Conservation (phyloP, 2,329 filamentous ascomycete genomes). For the Fusarium nodosum region DNA sequence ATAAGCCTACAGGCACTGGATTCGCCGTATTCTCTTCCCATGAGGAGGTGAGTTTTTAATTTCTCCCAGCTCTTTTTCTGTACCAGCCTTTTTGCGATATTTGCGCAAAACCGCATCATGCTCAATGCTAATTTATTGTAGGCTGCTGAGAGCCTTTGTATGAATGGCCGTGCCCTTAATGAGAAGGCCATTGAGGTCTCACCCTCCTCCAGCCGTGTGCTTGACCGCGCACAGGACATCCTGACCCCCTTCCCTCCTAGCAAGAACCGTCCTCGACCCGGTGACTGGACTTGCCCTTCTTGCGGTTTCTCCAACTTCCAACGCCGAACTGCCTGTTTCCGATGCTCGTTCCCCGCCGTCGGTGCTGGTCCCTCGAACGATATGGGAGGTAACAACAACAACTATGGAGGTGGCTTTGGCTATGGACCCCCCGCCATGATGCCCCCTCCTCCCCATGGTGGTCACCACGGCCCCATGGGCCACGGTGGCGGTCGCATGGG, state of each 20-base stretch:
- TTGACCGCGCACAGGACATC: constrained; percentile 95
- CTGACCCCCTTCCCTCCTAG: constrained; percentile 97
- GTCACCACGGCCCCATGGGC: constrained; percentile 69
- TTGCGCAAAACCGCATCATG: neutral
- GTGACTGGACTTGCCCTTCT: constrained; percentile 98
- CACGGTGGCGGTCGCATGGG: constrained; percentile 79
- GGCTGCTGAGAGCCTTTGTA: constrained; percentile 98
- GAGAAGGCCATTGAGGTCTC: constrained; percentile 99
- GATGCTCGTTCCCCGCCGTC: constrained; percentile 98
- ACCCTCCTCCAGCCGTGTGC: constrained; percentile 94
- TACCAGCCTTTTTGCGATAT: neutral
- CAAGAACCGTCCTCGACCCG: constrained; percentile 96
- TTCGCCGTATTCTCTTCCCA: constrained; percentile 99
- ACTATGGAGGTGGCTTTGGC: constrained; percentile 64
- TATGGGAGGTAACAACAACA: constrained; percentile 75
- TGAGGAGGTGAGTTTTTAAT: constrained; percentile 82
- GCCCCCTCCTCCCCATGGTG: constrained; percentile 79
- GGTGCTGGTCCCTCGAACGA: constrained; percentile 79
- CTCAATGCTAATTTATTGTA: constrained; percentile 55
- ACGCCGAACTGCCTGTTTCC: constrained; percentile 97
- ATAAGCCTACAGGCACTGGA: constrained; percentile 98
- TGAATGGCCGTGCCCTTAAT: constrained; percentile 98
- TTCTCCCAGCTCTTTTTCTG: neutral
- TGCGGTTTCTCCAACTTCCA: constrained; percentile 99
- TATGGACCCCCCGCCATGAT: constrained; percentile 84